Base-by-base conservation (phyloP, 345 rosid genomes). In the Moricandia arvensis region DNA sequence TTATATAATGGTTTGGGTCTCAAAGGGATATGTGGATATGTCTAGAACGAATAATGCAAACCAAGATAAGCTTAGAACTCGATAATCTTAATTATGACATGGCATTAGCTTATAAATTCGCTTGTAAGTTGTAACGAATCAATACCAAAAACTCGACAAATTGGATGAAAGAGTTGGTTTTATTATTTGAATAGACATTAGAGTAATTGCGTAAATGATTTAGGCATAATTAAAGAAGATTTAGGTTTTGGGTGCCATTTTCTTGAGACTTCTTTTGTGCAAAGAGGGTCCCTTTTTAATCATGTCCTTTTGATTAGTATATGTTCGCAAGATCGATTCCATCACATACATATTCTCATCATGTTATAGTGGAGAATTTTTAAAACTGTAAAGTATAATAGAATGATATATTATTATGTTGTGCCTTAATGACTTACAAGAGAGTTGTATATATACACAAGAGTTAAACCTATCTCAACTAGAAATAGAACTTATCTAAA, bases 251-350 rank as follows among this genome's bases (percentile, higher is more conserved):
- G 27, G 17, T 21, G 54, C 4, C 41, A 53, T 2, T 76, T 63
- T 77, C 51, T 63, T 69, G 30, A 69, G 47, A n/a, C 8, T 62
- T 38, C 60, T 76, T 76, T 76, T 68, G 35, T 62, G 69, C 43
- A 54, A 69, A 53, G 16, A 69, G 41, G 80, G 76, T 64, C 71
- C 76, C 72, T 35, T 15, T 65, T 65, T 35, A 35, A 45, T 43
- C 16, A 43, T 8, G 31, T 38, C 51, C 64, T 69, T 61, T 62
- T 5, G 51, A 76, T 69, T 37, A 54, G 75, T 76, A 76, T 70
- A 77, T 77, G 72, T 77, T 77, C 68, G 54, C 62, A 43, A 57
- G 11, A 49, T 45, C 33, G 69, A 72, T 72, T 73, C 63, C 63
- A 72, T 43, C 53, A 51, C 29, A 72, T 8, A 47, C 55, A 72